Base-by-base conservation (phyloP, 2,329 filamentous ascomycete genomes). In the Fusarium acutatum region DNA sequence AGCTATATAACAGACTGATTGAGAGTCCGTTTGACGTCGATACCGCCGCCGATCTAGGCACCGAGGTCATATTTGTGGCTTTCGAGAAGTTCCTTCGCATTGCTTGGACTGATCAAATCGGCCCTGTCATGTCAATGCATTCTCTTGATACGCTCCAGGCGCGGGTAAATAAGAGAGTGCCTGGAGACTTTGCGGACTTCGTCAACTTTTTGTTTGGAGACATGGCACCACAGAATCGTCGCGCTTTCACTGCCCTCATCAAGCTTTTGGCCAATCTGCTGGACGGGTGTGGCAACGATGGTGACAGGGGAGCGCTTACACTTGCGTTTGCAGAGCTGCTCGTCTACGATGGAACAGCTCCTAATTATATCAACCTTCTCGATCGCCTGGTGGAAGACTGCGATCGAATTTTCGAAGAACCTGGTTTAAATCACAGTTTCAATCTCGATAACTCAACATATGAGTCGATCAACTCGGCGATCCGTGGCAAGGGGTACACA, bases 21-120 rank as follows among this genome's bases (percentile, higher is more conserved):
- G 95, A 97, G 80, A 93, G 93, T 72, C 94, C 95, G 0, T 92
- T 90, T 59, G 94, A 94, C 77, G 88, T 93, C 72, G 93, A 97
- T 60, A 86, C 91, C 15, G 90, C 93, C 5, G 88, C 91, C 0
- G 94, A 97, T 67, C 88, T 94, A 14, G 89, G 91, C 7, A 90
- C 96, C 14, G 95, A 98, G 78, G 91, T 96, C 26, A 88, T 98
- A 10, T 97, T 98, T 79, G 93, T 93, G 32, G 93, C 95, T 0
- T 98, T 98, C 80, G 95, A 98, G 80, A 98, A 97, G 70, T 98
- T 98, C 76, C 85, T 98, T 68, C 91, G 91, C 66, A 92, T 95
- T 71, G 95, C 94, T 18, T 98, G 96, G 96, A 91, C 89, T 67
- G 93, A 96, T 73, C 92, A 94, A 76, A 95, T 98, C 87, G 96